Evolutionary conservation across 2,329 filamentous ascomycete genomes (phyloP).

Genomic region (Microdochium nivale): DNA sequence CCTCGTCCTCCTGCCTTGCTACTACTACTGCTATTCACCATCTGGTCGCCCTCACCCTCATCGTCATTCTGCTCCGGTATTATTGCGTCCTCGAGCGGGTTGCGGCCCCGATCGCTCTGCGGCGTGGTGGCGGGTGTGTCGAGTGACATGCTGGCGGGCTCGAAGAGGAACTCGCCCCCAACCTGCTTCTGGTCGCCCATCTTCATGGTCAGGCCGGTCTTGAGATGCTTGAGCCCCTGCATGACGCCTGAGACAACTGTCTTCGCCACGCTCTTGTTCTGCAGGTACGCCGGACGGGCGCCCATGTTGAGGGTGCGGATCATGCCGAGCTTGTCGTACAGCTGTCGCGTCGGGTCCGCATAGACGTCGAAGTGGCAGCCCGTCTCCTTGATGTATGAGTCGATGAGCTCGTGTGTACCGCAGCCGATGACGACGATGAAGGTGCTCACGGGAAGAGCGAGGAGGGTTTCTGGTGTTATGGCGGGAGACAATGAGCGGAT

Average conservation of each 20-base stretch:
- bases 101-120: constrained; percentile 5
- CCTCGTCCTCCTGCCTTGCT: neutral
- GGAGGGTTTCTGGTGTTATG: constrained; percentile 43
- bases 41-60: constrained; percentile 4
- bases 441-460: constrained; percentile 43
- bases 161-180: constrained; percentile 73
- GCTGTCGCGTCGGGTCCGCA: constrained; percentile 58
- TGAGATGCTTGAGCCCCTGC: constrained; percentile 51
- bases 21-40: neutral
- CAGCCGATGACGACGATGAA: constrained; percentile 65
- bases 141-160: constrained; percentile 33
- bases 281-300: constrained; percentile 53
- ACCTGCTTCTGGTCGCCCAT: constrained; percentile 61
- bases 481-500: constrained; percentile 52
- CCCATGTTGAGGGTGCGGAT: constrained; percentile 53
- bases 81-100: neutral
- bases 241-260: constrained; percentile 42
- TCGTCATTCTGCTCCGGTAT: neutral
- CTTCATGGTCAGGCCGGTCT: constrained; percentile 48
- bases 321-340: constrained; percentile 65
- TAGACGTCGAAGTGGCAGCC: constrained; percentile 67
- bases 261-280: constrained; percentile 38
- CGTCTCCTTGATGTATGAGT: constrained; percentile 54
- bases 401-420: constrained; percentile 59
- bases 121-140: constrained; percentile 36